These are phyloP conservation scores for Synura sp. DNA, from an alignment of 352 stramenopile genomes.

Conservation along the genomic window DNA sequence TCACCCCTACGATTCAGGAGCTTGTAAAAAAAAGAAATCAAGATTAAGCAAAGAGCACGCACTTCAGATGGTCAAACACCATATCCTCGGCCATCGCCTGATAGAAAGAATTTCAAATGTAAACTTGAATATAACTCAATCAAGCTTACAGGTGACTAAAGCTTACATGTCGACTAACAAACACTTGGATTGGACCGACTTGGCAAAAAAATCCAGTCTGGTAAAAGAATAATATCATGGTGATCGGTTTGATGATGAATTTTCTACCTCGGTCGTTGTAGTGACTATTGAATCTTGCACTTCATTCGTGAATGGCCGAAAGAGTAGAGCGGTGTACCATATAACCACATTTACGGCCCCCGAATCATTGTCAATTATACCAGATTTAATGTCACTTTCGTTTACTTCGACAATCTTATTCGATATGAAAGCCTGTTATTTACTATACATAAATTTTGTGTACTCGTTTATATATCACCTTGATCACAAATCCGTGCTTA, in stretches of 20 bases:
- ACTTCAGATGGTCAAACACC: neutral
- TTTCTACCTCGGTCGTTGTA: neutral
- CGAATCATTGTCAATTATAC: constrained; percentile 9
- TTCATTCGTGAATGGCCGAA: constrained; percentile 10
- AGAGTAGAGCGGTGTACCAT: neutral
- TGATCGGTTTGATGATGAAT: neutral
- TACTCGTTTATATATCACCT: neutral
- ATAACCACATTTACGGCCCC: neutral
- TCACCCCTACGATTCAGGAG: no score
- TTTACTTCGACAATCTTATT: neutral
- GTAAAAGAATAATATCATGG: neutral
- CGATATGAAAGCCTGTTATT: no score
- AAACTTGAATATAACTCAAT: no score
- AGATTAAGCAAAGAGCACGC: no score
- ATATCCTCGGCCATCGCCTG: constrained; percentile 21
- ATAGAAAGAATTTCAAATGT: neutral
- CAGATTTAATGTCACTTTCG: neutral
- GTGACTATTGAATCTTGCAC: neutral
- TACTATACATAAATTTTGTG: no score
- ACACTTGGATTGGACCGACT: neutral
- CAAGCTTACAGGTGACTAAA: no score
- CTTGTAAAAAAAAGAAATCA: no score
- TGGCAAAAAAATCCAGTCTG: constrained; percentile 11
- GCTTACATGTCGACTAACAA: neutral
- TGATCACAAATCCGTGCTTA: constrained; percentile 23